A percentile compares a stretch with the other conserved stretches of the same genome.
Conservation (phyloP, 345 rosid genomes). For the Raphanus raphanistrum region DNA sequence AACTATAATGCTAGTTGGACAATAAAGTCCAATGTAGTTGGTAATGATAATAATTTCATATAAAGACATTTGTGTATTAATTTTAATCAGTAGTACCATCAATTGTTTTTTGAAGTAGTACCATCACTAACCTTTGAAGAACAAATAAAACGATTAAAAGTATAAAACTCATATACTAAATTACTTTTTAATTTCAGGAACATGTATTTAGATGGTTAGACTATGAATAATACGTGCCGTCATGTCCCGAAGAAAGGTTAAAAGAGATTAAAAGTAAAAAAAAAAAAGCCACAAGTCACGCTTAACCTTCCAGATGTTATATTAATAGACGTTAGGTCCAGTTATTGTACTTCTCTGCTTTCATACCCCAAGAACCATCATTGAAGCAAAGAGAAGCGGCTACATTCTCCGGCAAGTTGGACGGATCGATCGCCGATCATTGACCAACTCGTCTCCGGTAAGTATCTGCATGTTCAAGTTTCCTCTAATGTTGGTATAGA, state of each 20-base stretch:
- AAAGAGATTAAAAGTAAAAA: neutral
- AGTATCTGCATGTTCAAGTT: conserved; percentile 17
- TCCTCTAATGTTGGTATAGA: neutral
- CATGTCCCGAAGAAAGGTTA: conserved; percentile 35
- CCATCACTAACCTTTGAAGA: neutral
- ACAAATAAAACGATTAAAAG: neutral
- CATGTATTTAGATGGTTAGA: neutral
- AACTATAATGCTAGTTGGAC: conserved; percentile 15
- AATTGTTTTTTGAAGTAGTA: too few species aligned
- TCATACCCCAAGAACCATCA: conserved; percentile 18
- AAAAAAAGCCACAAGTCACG: conserved; percentile 16
- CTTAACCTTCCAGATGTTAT: conserved; percentile 9
- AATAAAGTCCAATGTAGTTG: conserved; percentile 7
- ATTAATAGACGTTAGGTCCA: conserved; percentile 31
- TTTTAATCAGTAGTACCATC: neutral
- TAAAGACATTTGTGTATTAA: neutral
- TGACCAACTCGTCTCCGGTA: conserved; percentile 15
- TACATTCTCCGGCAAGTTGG: conserved; percentile 9
- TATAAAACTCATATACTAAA: neutral
- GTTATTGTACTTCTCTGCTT: conserved; percentile 17
- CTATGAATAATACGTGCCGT: conserved; percentile 33
- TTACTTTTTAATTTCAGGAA: neutral
- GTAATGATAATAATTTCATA: neutral
- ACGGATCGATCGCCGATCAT: conserved; percentile 26
- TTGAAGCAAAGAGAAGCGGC: conserved; percentile 22